These are phyloP conservation scores for Talaromyces borbonicus DNA, from an alignment of 495 filamentous ascomycete species.

Conservation along the genomic window DNA sequence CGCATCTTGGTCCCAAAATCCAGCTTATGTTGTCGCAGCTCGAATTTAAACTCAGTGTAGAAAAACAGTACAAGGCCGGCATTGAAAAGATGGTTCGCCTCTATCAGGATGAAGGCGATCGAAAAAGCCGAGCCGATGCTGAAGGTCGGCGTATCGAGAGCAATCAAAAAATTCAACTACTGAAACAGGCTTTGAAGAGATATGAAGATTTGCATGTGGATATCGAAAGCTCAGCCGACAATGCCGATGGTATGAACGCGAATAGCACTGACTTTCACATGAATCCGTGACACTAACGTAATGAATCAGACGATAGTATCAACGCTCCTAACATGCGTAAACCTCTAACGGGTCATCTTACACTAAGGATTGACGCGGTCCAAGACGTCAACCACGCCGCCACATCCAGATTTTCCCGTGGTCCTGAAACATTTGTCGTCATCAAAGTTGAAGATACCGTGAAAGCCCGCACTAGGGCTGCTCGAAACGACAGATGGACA, in stretches of 20 bases:
- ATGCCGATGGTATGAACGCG: constrained; percentile 61
- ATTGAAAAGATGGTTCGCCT: constrained; percentile 99
- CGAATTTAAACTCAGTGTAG: constrained; percentile 97
- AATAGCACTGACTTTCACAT: constrained; percentile 1
- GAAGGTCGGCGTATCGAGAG: constrained; percentile 84
- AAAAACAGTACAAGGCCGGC: constrained; percentile 98
- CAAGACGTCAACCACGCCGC: constrained; percentile 93
- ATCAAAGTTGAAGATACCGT: constrained; percentile 93
- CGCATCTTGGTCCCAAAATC: constrained; percentile 90
- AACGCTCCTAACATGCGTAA: constrained; percentile 91
- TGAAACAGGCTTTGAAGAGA: constrained; percentile 90
- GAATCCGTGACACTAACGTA: constrained; percentile 3
- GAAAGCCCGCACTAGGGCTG: constrained; percentile 78
- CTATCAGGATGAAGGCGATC: constrained; percentile 96
- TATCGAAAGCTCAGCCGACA: constrained; percentile 69
- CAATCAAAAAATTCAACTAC: constrained; percentile 91
- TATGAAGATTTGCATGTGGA: constrained; percentile 98
- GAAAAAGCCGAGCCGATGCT: constrained; percentile 88
- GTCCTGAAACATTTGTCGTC: constrained; percentile 88
- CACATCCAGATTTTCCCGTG: constrained; percentile 73
- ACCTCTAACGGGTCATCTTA: constrained; percentile 80
- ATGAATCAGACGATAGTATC: constrained; percentile 76
- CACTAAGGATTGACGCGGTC: constrained; percentile 76
- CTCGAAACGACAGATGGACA: constrained; percentile 81
- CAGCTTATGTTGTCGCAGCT: constrained; percentile 98